Base-by-base conservation (phyloP, 1,284 basidiomycete species). In the Grifola frondosa region DNA sequence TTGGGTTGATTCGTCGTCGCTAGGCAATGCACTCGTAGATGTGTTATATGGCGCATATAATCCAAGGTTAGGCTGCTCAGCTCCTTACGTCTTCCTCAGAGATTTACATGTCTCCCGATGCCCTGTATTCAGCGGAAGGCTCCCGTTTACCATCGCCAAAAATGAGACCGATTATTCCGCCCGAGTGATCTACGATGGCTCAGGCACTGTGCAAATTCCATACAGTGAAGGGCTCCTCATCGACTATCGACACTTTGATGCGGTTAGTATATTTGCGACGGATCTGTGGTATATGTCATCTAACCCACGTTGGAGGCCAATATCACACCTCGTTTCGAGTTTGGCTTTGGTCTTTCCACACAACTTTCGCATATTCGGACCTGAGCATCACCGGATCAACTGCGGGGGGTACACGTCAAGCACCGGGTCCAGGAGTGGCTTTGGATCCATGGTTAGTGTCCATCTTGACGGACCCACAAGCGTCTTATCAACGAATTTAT, bases 81-180 rank as follows among this genome's bases (percentile, higher is more conserved):
- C 15, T 26, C 15, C 15, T 9, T 11, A 9, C n/a, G 7, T 23
- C 1, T 11, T 5, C 10, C 8, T 15, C 24, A 24, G 20, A 35
- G 6, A 25, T 9, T n/a, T 11, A 35, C 8, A 17, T 5, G 12
- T 21, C 3, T 4, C 15, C 8, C n/a, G n/a, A n/a, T n/a, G n/a
- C n/a, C n/a, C n/a, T n/a, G n/a, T 35, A 12, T 20, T 2, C 30
- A 51, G 79, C 23, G 90, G 80, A 10, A 73, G 81, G 30, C 65
- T 92, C 23, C 86, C 88, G 0, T 89, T 88, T 64, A 89, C 88
- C 1, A 89, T 90, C 53, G 88, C 84, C 30, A 84, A 83, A 66
- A 63, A 70, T 16, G 48, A 66, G 2, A 56, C 65, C 23, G 89
- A 93, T 60, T 92, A 90, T 62, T 65, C 75, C 17, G 69, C 84